phyloP scores from a whole-genome alignment of 768 basidiomycete genomes.

The Boletales sp. region DNA sequence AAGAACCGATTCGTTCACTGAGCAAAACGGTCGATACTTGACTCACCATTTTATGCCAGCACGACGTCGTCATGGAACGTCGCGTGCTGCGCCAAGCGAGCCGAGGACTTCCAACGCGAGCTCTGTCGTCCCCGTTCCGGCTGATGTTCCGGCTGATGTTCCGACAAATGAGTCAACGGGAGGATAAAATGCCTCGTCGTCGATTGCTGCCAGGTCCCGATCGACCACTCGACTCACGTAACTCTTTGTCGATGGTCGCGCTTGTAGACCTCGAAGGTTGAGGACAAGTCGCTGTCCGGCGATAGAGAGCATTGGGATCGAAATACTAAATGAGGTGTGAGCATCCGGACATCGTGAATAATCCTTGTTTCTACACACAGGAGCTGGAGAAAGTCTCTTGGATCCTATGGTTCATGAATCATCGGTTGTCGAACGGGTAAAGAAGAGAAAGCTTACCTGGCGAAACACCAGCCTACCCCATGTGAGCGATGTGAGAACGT shows the following conservation, averaged over 20 bases:
- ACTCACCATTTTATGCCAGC: too few species aligned
- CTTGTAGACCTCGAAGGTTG: conserved; percentile 12
- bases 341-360: not conserved
- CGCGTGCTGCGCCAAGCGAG: too few species aligned
- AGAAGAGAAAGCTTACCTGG: not conserved
- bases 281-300: conserved; percentile 18
- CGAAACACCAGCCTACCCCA: conserved; percentile 4
- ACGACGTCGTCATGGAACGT: too few species aligned
- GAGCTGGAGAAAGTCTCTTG: conserved; percentile 6
- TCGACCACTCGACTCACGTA: conserved; percentile 8
- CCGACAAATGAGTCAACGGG: too few species aligned
- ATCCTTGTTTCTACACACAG: not conserved
- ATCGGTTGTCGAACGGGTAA: not conserved
- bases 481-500: not conserved
- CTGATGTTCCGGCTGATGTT: not conserved
- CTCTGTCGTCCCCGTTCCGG: not conserved
- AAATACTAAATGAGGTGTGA: conserved; percentile 5
- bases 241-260: conserved; percentile 1
- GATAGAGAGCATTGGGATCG: conserved; percentile 12
- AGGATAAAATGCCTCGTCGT: not conserved
- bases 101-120: too few species aligned
- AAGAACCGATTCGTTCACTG: too few species aligned
- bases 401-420: not conserved
- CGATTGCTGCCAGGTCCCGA: conserved; percentile 4
- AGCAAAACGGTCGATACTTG: too few species aligned